These are phyloP conservation scores for Paramecium tetraurelia DNA, from an alignment of 73 alveolate genomes.

Conservation along the genomic window DNA sequence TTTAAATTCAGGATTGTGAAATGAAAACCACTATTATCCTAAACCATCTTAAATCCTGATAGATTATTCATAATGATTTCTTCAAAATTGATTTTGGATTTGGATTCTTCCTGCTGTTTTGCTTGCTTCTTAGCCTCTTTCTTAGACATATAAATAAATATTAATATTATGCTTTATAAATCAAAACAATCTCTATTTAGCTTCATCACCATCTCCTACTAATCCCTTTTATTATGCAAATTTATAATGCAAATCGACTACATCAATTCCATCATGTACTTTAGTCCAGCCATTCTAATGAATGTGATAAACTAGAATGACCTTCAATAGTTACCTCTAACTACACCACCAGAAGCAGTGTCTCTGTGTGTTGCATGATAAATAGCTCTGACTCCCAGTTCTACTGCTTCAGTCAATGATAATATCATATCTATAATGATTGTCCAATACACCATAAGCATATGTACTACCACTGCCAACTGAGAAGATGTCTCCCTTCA, in stretches of 20 bases:
- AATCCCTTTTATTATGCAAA: constrained; percentile 87
- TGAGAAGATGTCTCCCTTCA: constrained; percentile 95
- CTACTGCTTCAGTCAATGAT: constrained; percentile 95
- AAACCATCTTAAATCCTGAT: constrained; percentile 21
- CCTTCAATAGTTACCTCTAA: constrained; percentile 72
- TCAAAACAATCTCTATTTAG: constrained; percentile 33
- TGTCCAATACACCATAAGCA: constrained; percentile 99
- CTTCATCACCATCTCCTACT: constrained; percentile 86
- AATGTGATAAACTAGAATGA: constrained; percentile 80
- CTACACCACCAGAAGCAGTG: constrained; percentile 99
- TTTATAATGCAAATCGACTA: constrained; percentile 79
- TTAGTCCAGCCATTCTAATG: constrained; percentile 88
- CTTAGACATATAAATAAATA: neutral
- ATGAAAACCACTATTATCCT: constrained; percentile 50
- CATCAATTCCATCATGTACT: constrained; percentile 90
- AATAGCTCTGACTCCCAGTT: constrained; percentile 95
- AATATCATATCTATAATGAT: constrained; percentile 91
- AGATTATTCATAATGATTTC: constrained; percentile 45
- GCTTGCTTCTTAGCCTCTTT: constrained; percentile 48
- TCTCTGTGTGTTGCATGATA: constrained; percentile 99
- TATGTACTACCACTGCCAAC: constrained; percentile 96
- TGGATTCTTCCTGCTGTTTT: constrained; percentile 40
- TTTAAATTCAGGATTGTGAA: constrained; percentile 16
- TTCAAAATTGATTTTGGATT: constrained; percentile 52
- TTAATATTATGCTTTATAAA: neutral